Evolutionary conservation across 2,329 filamentous ascomycete species (phyloP).

Genomic region (Cladosporium austrohemisphaericum): DNA sequence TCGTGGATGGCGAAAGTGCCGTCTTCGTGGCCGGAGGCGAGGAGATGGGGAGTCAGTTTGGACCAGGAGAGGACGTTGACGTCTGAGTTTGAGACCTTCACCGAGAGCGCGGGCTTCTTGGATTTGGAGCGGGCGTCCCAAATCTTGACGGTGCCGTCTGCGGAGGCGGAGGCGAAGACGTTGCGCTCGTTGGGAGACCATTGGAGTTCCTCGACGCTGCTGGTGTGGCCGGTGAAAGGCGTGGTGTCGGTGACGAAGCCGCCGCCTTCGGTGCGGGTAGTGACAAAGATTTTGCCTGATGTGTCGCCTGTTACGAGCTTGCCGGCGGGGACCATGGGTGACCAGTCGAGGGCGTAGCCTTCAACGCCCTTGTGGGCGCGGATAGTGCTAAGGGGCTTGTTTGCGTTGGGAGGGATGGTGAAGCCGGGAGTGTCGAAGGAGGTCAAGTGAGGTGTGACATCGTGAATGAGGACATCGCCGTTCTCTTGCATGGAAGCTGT

Average conservation of each 20-base stretch:
- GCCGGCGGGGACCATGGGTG: conserved; percentile 71
- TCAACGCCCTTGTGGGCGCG: conserved; percentile 81
- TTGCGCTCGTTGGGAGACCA: conserved; percentile 93
- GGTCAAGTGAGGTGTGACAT: conserved; percentile 82
- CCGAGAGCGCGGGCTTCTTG: conserved; percentile 78
- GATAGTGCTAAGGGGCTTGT: conserved; percentile 83
- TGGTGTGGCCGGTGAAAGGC: conserved; percentile 76
- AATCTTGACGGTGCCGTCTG: conserved; percentile 89
- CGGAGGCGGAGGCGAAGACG: conserved; percentile 90
- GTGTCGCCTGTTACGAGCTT: conserved; percentile 91
- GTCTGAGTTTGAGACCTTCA: conserved; percentile 78
- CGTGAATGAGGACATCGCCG: conserved; percentile 83
- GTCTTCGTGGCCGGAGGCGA: conserved; percentile 89
- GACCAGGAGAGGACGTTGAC: conserved; percentile 98
- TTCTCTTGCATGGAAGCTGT: conserved; percentile 93
- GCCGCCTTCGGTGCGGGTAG: conserved; percentile 79
- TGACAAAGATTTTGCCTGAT: conserved; percentile 82
- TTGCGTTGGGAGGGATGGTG: conserved; percentile 73
- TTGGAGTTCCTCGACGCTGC: conserved; percentile 89
- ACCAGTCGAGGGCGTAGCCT: conserved; percentile 98
- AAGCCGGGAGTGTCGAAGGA: conserved; percentile 89
- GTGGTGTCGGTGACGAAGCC: conserved; percentile 84
- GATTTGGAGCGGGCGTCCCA: conserved; percentile 95
- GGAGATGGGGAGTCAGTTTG: conserved; percentile 76
- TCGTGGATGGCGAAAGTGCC: conserved; percentile 97